Base-by-base conservation (phyloP, 2,329 filamentous ascomycete species). In the Aspergillus novofumigatus region DNA sequence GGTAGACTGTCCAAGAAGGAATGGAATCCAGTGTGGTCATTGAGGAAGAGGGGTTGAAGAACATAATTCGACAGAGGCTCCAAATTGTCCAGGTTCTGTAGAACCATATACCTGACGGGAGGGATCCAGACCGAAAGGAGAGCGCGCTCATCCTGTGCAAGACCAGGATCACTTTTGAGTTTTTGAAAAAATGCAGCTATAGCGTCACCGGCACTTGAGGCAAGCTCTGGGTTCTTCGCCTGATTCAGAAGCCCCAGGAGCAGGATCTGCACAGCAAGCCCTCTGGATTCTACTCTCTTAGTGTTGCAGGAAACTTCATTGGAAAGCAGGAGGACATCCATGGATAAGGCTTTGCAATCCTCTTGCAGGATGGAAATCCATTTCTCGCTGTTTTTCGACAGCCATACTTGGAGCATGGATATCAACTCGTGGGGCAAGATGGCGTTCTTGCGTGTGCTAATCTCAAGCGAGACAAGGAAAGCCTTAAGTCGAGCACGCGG, bases 1-100 rank as follows among this genome's bases (percentile, higher is more conserved):
- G 81, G 86, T 56, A 89, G 76, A 21, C 78, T 75, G 49, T 80
- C 73, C n/a, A 91, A 72, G 58, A 90, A 87, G 3, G 42, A 45
- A 10, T 63, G 59, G 54, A 77, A 77, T 4, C 72, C 73, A 38
- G 51, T 55, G 7, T 68, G 61, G 23, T 75, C 70, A 44, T 65
- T 57, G 32, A 60, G 65, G 52, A 76, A 76, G 3, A 77, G 56
- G 10, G 72, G 71, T 17, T 68, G 62, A 17, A 78, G 64, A 26
- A 76, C 64, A 57, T 74, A 67, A 38, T 68, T 72, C 10, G 72
- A 72, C 21, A 75, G 65, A 10, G 65, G 55, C 47, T 77, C 74
- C 49, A 77, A 50, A 17, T 60, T 65, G 17, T 72, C 67, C 51
- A 74, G 55, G 35, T 75, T 72, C 28, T 72, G 64, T 38, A 77